These are phyloP conservation scores for Conoideocrella luteorostrata DNA, from an alignment of 2,329 filamentous ascomycete species.

Conservation along the genomic window DNA sequence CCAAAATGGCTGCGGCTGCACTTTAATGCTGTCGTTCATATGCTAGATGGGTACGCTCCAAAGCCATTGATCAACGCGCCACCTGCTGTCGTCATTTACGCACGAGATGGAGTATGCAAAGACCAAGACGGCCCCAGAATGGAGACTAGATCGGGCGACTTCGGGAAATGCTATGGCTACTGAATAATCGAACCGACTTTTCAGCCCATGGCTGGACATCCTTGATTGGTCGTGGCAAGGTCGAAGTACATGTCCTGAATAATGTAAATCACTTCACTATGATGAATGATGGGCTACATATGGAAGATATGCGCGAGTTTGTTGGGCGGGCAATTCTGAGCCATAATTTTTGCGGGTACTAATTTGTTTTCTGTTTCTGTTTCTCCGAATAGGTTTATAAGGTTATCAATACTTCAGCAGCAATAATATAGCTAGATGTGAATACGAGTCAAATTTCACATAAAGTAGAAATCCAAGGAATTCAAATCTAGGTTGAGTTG, in stretches of 20 bases:
- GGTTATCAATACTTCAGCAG: too few species aligned
- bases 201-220: slow-evolving; percentile 18
- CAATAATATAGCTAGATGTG: too few species aligned
- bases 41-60: slow-evolving; percentile 64
- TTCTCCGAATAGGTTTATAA: too few species aligned
- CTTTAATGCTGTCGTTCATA: slow-evolving; percentile 62
- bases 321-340: too few species aligned
- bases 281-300: too few species aligned
- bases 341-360: too few species aligned
- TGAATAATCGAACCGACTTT: slow-evolving; percentile 69
- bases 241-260: slow-evolving; percentile 62
- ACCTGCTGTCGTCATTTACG: slow-evolving; percentile 59
- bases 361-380: too few species aligned
- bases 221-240: slow-evolving; percentile 44
- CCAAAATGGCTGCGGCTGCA: slow-evolving; percentile 72
- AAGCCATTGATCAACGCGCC: too few species aligned
- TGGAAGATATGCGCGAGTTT: too few species aligned
- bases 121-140: slow-evolving; percentile 51
- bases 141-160: slow-evolving; percentile 31
- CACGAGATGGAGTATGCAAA: slow-evolving; percentile 67
- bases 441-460: too few species aligned
- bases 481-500: too few species aligned
- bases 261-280: slow-evolving; percentile 70
- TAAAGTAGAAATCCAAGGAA: too few species aligned
- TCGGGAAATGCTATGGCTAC: slow-evolving; percentile 62